phyloP scores from a whole-genome alignment of 2,329 filamentous ascomycete species.

The Neurospora crassa region DNA sequence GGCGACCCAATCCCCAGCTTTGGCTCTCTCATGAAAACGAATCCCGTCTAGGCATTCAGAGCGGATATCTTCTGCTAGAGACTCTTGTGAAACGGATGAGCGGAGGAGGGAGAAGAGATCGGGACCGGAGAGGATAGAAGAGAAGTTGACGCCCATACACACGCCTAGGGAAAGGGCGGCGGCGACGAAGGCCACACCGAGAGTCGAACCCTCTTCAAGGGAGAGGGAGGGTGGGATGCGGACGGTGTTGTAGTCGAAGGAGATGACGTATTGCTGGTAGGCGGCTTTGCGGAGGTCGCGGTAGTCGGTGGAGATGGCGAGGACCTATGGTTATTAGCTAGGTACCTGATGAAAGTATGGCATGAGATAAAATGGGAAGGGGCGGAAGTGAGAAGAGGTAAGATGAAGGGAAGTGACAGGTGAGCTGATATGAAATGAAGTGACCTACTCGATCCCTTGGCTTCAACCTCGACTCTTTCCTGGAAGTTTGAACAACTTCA shows the following conservation, averaged over 20 bases:
- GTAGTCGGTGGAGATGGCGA: constrained; percentile 67
- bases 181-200: constrained; percentile 65
- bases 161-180: constrained; percentile 57
- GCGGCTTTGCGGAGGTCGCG: constrained; percentile 62
- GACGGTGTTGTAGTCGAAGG: constrained; percentile 55
- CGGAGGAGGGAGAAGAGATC: constrained; percentile 46
- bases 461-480: constrained; percentile 37
- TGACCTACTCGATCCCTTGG: constrained; percentile 41
- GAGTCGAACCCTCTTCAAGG: constrained; percentile 46
- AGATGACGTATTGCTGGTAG: constrained; percentile 60
- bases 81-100: constrained; percentile 29
- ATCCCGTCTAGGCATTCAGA: constrained; percentile 54
- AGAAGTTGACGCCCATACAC: constrained; percentile 60
- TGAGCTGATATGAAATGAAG: not conserved
- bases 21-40: constrained; percentile 39
- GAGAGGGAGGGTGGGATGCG: constrained; percentile 46
- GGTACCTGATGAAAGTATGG: too few species aligned
- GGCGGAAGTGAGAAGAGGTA: not conserved
- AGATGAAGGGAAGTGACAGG: not conserved
- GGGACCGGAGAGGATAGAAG: constrained; percentile 40
- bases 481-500: constrained; percentile 41
- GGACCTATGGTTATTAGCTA: constrained; percentile 26
- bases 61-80: constrained; percentile 50
- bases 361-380: not conserved
- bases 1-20: constrained; percentile 57